These are phyloP conservation scores for Fusarium poae DNA, from an alignment of 2,329 filamentous ascomycete species.

Conservation along the genomic window DNA sequence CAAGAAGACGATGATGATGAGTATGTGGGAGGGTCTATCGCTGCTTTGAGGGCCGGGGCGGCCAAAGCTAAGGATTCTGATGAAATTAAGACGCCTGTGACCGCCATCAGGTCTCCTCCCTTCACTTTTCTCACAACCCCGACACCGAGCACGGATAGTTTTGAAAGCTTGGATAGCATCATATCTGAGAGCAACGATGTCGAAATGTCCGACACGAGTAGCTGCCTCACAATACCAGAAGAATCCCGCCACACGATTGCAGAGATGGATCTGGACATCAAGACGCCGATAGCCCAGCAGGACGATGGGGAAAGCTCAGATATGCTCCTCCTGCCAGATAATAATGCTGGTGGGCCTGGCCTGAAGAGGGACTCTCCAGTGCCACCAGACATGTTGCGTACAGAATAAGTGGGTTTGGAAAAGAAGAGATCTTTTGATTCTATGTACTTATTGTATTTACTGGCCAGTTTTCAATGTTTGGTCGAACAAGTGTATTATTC, in stretches of 20 bases:
- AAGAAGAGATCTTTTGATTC: neutral
- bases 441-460: conserved; percentile 27
- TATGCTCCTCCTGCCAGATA: conserved; percentile 32
- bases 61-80: conserved; percentile 40
- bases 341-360: conserved; percentile 54
- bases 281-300: conserved; percentile 56
- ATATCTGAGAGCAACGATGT: conserved; percentile 55
- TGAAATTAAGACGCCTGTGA: conserved; percentile 42
- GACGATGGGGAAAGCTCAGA: conserved; percentile 12
- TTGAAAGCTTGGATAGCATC: conserved; percentile 39
- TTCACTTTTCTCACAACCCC: conserved; percentile 51
- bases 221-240: conserved; percentile 52
- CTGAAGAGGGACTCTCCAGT: conserved; percentile 39
- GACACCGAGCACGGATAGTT: conserved; percentile 59
- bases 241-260: conserved; percentile 48
- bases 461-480: conserved; percentile 17
- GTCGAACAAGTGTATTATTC: conserved; percentile 11
- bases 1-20: conserved; percentile 64
- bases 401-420: neutral
- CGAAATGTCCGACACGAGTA: conserved; percentile 64
- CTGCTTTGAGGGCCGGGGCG: conserved; percentile 55
- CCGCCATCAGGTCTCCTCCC: conserved; percentile 39
- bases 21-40: conserved; percentile 59
- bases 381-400: conserved; percentile 35
- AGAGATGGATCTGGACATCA: conserved; percentile 55